phyloP scores from a whole-genome alignment of 1,139 yeast species.

The Eremothecium cymbalariae region DNA sequence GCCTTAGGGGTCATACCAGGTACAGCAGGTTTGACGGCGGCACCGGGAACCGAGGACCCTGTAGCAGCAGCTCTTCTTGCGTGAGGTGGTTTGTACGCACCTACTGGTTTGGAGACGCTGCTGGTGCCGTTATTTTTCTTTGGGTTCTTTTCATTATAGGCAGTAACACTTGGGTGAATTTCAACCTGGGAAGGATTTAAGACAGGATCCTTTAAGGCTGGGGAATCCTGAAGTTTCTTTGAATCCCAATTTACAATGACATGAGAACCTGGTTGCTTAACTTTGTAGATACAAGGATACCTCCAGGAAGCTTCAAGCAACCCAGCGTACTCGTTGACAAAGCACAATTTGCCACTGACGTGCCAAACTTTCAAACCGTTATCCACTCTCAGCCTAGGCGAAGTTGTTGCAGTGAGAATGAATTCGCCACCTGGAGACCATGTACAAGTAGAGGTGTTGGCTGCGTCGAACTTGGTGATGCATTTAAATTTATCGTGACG shows the following conservation, averaged over 20 bases:
- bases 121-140: slow-evolving; percentile 30
- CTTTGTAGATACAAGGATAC: slow-evolving; percentile 36
- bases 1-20: slow-evolving; percentile 22
- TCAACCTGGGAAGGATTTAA: slow-evolving; percentile 23
- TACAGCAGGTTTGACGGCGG: slow-evolving; percentile 13
- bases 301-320: slow-evolving; percentile 81
- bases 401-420: slow-evolving; percentile 90
- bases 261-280: slow-evolving; percentile 18
- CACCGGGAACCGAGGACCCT: slow-evolving; percentile 32
- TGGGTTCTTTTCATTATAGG: slow-evolving; percentile 43
- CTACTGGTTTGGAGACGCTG: slow-evolving; percentile 49
- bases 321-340: slow-evolving; percentile 71
- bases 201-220: slow-evolving; percentile 34
- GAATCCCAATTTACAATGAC: slow-evolving; percentile 21
- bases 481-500: slow-evolving; percentile 79
- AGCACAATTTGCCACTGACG: slow-evolving; percentile 74
- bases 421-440: slow-evolving; percentile 99
- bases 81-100: slow-evolving; percentile 95
- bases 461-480: slow-evolving; percentile 76
- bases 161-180: slow-evolving; percentile 62
- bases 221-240: slow-evolving; percentile 44
- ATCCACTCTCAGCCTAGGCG: slow-evolving; percentile 95
- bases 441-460: slow-evolving; percentile 90
- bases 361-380: slow-evolving; percentile 95
- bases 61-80: slow-evolving; percentile 53